Evolutionary conservation across 2,329 filamentous ascomycete genomes (phyloP), one percentile per base, ranked within the genome.

Genomic region (Cladosporium sp.): DNA sequence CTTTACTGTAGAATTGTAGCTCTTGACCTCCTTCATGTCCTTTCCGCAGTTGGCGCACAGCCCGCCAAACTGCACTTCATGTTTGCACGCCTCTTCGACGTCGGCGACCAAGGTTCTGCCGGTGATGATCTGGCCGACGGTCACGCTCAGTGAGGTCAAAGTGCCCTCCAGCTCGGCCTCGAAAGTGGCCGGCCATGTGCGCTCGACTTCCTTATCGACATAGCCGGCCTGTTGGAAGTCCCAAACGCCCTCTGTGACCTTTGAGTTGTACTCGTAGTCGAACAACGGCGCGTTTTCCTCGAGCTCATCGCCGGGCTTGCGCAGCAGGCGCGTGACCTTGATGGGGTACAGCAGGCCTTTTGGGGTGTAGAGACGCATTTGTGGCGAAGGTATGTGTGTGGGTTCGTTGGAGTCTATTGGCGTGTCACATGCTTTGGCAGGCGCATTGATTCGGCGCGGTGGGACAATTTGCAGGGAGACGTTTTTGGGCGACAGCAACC

Each of bases 21-120:
- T 87, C 36, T 54, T 53, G 60, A 85, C 80, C 63, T 89, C 84
- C 49, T 89, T 96, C 90, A 99, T 96, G 71, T 97, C 91, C 70
- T 92, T 89, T 56, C 93, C 93, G 70, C 93, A 99, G 55, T 91
- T 81, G 53, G 84, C 89, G 72, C 93, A 99, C 58, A 99, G 80
- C 39, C 91, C 91, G 51, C 87, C 86, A 65, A 89, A 96, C 69
- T 97, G 92, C 36, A 95, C 80, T 61, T 92, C 88, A 71, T 99
- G 93, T 24, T 86, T 80, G 70, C 93, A 99, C 51, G 87, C 83
- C 73, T 99, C 93, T 62, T 96, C 87, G 48, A 99, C 86, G 54
- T 89, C 84, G 53, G 90, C 81, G 55, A 86, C 69, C 18, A 75
- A 70, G 29, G 77, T 68, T 20, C 80, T 56, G n/a, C 66, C 59